phyloP scores from a whole-genome alignment of 345 rosid genomes.

The Ricinus communis region DNA sequence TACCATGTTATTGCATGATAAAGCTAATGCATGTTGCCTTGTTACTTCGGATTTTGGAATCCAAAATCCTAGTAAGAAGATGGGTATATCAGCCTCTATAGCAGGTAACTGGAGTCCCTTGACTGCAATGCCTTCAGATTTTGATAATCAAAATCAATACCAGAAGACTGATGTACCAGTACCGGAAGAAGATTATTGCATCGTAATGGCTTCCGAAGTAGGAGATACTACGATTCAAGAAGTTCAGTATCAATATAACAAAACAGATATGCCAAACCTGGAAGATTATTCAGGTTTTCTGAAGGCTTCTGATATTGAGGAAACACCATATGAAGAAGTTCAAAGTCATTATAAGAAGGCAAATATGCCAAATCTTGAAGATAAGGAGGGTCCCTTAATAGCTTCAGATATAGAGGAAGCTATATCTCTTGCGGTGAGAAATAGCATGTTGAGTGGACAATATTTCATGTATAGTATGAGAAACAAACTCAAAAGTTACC shows the following conservation, averaged over 20 bases:
- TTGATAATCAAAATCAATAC: constrained; percentile 12
- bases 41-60: not conserved
- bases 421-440: not conserved
- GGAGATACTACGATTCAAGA: not conserved
- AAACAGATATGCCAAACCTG: not conserved
- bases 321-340: not conserved
- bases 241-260: not conserved
- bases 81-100: not conserved
- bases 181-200: not conserved
- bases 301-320: not conserved
- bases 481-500: not conserved
- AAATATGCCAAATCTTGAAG: not conserved
- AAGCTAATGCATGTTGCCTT: not conserved
- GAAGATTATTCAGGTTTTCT: not conserved
- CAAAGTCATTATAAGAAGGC: not conserved
- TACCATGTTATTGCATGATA: not conserved
- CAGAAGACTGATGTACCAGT: constrained; percentile 6
- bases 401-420: not conserved
- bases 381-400: not conserved
- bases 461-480: not conserved
- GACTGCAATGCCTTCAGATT: not conserved
- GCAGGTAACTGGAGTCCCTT: not conserved
- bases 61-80: not conserved
- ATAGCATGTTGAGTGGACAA: not conserved
- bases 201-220: not conserved